Conservation (phyloP, 2,329 filamentous ascomycete species). For the Fusarium hainanense region DNA sequence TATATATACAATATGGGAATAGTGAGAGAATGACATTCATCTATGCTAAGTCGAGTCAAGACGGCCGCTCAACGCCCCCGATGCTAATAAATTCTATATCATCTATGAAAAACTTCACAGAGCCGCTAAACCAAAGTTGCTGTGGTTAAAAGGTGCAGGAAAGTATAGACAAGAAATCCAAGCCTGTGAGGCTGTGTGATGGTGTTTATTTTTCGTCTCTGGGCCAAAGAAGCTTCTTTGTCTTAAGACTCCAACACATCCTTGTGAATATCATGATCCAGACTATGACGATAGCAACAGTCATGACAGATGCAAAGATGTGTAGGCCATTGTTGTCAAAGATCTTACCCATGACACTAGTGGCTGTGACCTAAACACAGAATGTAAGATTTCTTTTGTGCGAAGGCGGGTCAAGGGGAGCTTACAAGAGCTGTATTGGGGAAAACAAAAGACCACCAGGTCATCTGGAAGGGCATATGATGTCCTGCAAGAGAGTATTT, state of each 20-base stretch:
- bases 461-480: slow-evolving; percentile 82
- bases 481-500: slow-evolving; percentile 68
- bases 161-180: neutral
- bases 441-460: slow-evolving; percentile 86
- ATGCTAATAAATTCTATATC: neutral
- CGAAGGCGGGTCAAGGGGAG: neutral
- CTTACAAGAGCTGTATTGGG: slow-evolving; percentile 77
- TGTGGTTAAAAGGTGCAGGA: neutral
- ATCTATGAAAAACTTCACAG: neutral
- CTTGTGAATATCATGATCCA: slow-evolving; percentile 76
- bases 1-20: neutral
- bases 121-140: neutral
- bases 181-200: neutral
- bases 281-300: slow-evolving; percentile 70
- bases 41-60: neutral
- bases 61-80: neutral
- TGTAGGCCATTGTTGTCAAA: slow-evolving; percentile 69
- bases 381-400: neutral
- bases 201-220: slow-evolving; percentile 59
- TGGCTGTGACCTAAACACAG: slow-evolving; percentile 68
- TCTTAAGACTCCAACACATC: slow-evolving; percentile 76
- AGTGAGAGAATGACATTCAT: neutral
- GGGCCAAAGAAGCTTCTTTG: slow-evolving; percentile 80
- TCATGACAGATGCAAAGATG: slow-evolving; percentile 75
- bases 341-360: slow-evolving; percentile 74